phyloP scores from a whole-genome alignment of 495 filamentous ascomycete species.

The Gamarada debralockiae region DNA sequence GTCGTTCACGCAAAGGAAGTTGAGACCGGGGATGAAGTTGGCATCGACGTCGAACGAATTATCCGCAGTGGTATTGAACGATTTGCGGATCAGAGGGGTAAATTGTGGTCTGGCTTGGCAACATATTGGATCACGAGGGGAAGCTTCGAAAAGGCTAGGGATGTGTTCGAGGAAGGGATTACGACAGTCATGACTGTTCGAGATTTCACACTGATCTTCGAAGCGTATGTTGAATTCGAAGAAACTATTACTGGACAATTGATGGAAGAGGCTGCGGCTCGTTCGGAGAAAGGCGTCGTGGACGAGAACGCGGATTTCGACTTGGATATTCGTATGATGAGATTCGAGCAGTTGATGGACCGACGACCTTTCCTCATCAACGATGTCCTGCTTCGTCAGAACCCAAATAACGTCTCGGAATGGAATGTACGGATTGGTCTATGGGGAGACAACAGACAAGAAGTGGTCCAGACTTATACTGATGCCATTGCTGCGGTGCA shows the following conservation, averaged over 20 bases:
- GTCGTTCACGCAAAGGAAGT: conserved; percentile 87
- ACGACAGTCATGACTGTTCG: conserved; percentile 99
- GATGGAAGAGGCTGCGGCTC: conserved; percentile 81
- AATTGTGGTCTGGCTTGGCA: conserved; percentile 93
- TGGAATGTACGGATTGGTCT: conserved; percentile 95
- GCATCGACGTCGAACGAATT: conserved; percentile 90
- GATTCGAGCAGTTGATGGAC: conserved; percentile 98
- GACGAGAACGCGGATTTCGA: conserved; percentile 92
- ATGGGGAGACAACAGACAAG: conserved; percentile 90
- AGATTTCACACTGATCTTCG: conserved; percentile 95
- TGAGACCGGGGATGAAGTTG: conserved; percentile 69
- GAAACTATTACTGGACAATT: conserved; percentile 89
- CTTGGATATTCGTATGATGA: conserved; percentile 94
- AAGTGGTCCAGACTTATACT: conserved; percentile 93
- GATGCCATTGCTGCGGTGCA: conserved; percentile 89
- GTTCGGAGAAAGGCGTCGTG: conserved; percentile 75
- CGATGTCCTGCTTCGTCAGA: conserved; percentile 92
- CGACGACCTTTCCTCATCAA: conserved; percentile 94
- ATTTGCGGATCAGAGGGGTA: conserved; percentile 92
- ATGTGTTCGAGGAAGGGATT: conserved; percentile 95
- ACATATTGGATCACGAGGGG: conserved; percentile 96
- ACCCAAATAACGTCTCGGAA: conserved; percentile 93
- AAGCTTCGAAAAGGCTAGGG: conserved; percentile 83
- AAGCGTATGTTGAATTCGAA: conserved; percentile 95
- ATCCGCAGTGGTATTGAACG: conserved; percentile 89